A percentile compares a stretch with the other conserved stretches of the same genome.
Conservation (phyloP, 2,329 filamentous ascomycete species). For the Parafenestella ontariensis region DNA sequence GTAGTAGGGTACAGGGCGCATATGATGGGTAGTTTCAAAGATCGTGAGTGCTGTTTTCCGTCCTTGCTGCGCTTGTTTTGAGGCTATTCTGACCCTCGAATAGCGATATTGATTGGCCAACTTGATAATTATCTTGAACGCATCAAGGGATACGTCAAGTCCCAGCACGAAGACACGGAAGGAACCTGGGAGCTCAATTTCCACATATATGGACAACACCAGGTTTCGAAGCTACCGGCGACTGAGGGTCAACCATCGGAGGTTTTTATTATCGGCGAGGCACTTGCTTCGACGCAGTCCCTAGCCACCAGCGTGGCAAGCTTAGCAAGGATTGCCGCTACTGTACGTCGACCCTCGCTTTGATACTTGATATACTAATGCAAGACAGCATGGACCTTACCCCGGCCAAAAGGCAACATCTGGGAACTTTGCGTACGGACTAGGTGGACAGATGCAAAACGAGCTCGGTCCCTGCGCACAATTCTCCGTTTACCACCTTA, state of each 20-base stretch:
- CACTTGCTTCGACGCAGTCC: slow-evolving; percentile 54
- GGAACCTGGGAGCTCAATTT: slow-evolving; percentile 52
- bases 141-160: slow-evolving; percentile 16
- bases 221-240: slow-evolving; percentile 29
- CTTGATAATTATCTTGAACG: slow-evolving; percentile 17
- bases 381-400: slow-evolving; percentile 57
- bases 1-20: slow-evolving; percentile 55
- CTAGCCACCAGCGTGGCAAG: slow-evolving; percentile 54
- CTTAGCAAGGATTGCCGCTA: slow-evolving; percentile 48
- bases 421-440: slow-evolving; percentile 59
- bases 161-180: slow-evolving; percentile 14
- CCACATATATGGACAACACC: slow-evolving; percentile 56
- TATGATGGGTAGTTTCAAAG: slow-evolving; percentile 56
- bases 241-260: slow-evolving; percentile 43
- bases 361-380: background rate
- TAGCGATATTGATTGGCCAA: slow-evolving; percentile 34
- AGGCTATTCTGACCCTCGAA: background rate
- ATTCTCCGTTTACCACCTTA: slow-evolving; percentile 55
- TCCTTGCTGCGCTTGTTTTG: background rate
- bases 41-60: slow-evolving; percentile 31
- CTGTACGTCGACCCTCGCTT: slow-evolving; percentile 7
- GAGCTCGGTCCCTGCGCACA: slow-evolving; percentile 50
- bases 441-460: slow-evolving; percentile 49
- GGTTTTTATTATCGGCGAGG: slow-evolving; percentile 58
- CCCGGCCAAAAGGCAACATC: slow-evolving; percentile 60